Base-by-base conservation (phyloP, 331 rosid species). In the Malus hybrid region DNA sequence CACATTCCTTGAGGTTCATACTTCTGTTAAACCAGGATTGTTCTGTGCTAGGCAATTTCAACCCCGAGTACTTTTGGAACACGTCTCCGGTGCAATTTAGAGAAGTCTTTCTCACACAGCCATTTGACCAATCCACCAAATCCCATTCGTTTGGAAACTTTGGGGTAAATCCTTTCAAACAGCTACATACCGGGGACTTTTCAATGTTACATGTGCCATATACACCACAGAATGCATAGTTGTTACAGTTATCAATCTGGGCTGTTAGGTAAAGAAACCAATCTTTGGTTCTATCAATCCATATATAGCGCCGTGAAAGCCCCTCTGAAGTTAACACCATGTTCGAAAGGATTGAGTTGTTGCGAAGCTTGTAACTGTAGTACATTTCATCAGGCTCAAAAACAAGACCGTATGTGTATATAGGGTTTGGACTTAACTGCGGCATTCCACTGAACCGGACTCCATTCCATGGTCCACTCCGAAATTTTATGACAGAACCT, bases 401-500 rank as follows among this genome's bases (percentile, higher is more conserved):
- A 14, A 46, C 60, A 15, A 69, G 61, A 15, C 54, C 11, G n/a
- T 15, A 69, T 48, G 61, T 48, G 42, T 15, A 48, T 9, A 69
- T 2, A 12, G 60, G 6, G 10, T 69, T 69, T 69, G 61, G 73
- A 28, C 1, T 28, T 48, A 28, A 16, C 16, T 48, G 42, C 14
- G 65, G 76, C 0, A 10, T 56, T 42, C 87, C 82, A 64, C 79
- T 76, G 39, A 76, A 80, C 36, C 67, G 36, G 66, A 76, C 12
- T 32, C 84, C 84, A 80, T 80, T 83, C 87, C 82, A 80, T 28
- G 84, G 81, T 73, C 87, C 82, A 19, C 27, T 6, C 33, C 82
- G 79, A 50, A 65, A 80, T 46, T 5, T 73, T 15, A 61, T 63
- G 12, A 2, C n/a, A 0, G 6, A 32, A 16, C 74, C 74, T 14